Conservation (phyloP, 768 basidiomycete species). For the Chiua virens region DNA sequence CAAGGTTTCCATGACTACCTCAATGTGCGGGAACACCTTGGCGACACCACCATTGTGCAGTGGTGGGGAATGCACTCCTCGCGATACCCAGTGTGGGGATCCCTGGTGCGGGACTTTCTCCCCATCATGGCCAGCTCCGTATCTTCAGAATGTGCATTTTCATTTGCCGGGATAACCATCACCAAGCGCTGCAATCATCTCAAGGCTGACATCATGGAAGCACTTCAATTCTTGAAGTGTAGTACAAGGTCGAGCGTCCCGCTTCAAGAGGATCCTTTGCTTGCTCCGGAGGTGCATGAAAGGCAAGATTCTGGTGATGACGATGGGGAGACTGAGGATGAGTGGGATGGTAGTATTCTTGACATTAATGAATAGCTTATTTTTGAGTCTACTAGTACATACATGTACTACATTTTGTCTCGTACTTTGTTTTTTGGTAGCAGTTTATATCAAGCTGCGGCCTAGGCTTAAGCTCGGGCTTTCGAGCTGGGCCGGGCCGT, state of each 20-base stretch:
- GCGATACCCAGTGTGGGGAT: slow-evolving; percentile 2
- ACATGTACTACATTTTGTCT: not conserved
- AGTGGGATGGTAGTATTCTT: slow-evolving; percentile 5
- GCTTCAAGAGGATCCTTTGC: not conserved
- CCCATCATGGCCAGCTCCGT: slow-evolving; percentile 6
- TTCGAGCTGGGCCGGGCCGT: not conserved
- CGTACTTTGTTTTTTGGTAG: not conserved
- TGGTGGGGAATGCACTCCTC: slow-evolving; percentile 2
- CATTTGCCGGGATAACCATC: slow-evolving; percentile 5
- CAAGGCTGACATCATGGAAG: slow-evolving; percentile 1
- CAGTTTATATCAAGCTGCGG: not conserved
- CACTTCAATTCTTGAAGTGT: slow-evolving; percentile 2
- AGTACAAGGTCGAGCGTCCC: not conserved
- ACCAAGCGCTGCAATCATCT: slow-evolving; percentile 2
- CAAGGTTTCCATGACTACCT: slow-evolving; percentile 11
- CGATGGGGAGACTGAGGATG: not conserved
- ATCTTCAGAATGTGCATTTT: not conserved
- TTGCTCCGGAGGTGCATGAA: not conserved
- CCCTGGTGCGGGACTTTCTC: not conserved
- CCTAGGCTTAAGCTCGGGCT: not conserved
- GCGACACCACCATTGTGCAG: not conserved
- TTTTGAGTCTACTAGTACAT: not conserved
- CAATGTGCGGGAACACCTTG: not conserved
- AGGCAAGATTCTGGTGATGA: too few relatives aligned
- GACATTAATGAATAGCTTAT: not conserved